phyloP scores from a whole-genome alignment of 2,329 filamentous ascomycete genomes.

The Fusarium nurragi region DNA sequence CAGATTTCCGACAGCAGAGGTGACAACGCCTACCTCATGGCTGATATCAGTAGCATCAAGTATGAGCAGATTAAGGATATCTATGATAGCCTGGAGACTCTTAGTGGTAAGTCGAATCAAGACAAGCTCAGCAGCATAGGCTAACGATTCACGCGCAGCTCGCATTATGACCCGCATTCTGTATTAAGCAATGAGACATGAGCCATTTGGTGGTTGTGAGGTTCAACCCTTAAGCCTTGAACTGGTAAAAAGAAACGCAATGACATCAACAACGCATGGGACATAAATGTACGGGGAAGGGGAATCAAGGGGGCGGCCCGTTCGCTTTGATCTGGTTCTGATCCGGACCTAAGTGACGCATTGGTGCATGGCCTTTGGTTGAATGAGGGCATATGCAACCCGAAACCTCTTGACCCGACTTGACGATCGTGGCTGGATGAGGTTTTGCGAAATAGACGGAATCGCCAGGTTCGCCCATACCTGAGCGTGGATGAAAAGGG shows the following conservation, averaged over 20 bases:
- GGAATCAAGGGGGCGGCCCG: constrained; percentile 35
- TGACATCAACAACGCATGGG: constrained; percentile 25
- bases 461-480: constrained; percentile 16
- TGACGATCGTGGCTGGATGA: constrained; percentile 20
- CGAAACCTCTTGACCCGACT: constrained; percentile 13
- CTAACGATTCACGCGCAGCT: constrained; percentile 45
- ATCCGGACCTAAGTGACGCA: constrained; percentile 31
- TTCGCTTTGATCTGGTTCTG: constrained; percentile 19
- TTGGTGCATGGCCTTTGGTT: constrained; percentile 31
- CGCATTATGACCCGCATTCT: constrained; percentile 59
- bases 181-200: constrained; percentile 49
- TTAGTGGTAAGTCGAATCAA: constrained; percentile 71
- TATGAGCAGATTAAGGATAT: constrained; percentile 85
- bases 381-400: constrained; percentile 18
- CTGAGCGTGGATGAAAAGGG: constrained; percentile 30
- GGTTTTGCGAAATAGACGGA: constrained; percentile 17
- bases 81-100: constrained; percentile 80
- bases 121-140: not conserved
- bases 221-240: constrained; percentile 27
- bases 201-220: constrained; percentile 10
- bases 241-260: constrained; percentile 26
- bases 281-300: constrained; percentile 15
- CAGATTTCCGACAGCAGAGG: constrained; percentile 96
- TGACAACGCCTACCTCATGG: constrained; percentile 97
- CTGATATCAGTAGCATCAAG: constrained; percentile 90